These are phyloP conservation scores for Sindora glabra DNA, from an alignment of 306 rosid species.

Conservation along the genomic window DNA sequence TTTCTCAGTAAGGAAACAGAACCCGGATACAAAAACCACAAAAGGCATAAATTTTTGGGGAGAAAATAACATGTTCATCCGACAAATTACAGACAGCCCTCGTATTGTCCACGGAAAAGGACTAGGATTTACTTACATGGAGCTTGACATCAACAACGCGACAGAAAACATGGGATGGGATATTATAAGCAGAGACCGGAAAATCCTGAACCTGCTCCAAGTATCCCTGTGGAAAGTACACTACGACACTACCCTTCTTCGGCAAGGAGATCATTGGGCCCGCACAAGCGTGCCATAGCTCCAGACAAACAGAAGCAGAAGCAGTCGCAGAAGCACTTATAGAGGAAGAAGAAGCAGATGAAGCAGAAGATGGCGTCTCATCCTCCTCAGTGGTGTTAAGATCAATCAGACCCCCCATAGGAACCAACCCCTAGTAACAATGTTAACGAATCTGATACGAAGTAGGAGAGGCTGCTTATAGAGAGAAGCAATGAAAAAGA, in stretches of 20 bases:
- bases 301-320: slow-evolving; percentile 65
- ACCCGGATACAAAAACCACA: slow-evolving; percentile 5
- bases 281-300: slow-evolving; percentile 98
- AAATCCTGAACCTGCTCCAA: slow-evolving; percentile 69
- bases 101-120: not conserved
- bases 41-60: slow-evolving; percentile 15
- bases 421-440: not conserved
- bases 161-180: slow-evolving; percentile 86
- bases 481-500: not conserved
- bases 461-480: not conserved
- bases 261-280: slow-evolving; percentile 94
- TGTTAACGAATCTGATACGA: slow-evolving; percentile 11
- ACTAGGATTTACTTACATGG: slow-evolving; percentile 64
- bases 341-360: slow-evolving; percentile 17
- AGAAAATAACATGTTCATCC: not conserved
- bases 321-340: slow-evolving; percentile 25
- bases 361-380: slow-evolving; percentile 52
- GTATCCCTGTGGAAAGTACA: slow-evolving; percentile 91
- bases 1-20: slow-evolving; percentile 10
- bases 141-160: slow-evolving; percentile 92
- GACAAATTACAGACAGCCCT: slow-evolving; percentile 14
- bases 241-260: slow-evolving; percentile 75
- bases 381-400: slow-evolving; percentile 93
- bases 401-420: slow-evolving; percentile 82
- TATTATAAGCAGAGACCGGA: slow-evolving; percentile 47